Percentiles rank a stretch among this genome's conserved stretches.
These are phyloP conservation scores for Echites panduratus DNA, from an alignment of 257 asterid species.

Conservation along the genomic window DNA sequence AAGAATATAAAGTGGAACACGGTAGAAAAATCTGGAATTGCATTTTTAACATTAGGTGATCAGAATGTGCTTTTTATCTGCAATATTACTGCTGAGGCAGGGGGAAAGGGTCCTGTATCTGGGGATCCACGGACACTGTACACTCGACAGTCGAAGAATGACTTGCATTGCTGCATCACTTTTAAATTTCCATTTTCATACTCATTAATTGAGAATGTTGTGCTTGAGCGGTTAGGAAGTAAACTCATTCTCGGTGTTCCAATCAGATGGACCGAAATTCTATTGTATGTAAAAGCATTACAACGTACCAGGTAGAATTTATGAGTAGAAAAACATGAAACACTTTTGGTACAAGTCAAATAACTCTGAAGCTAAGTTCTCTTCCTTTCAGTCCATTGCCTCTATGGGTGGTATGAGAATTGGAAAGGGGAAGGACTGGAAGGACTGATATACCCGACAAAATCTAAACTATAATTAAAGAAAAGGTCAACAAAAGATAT, in stretches of 20 bases:
- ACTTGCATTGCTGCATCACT: too few relatives aligned
- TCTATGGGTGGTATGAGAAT: background rate
- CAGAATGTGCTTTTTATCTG: too few relatives aligned
- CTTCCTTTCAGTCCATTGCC: background rate
- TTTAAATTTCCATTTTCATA: background rate
- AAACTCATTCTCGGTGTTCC: background rate
- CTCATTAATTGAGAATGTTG: too few relatives aligned
- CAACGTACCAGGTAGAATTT: background rate
- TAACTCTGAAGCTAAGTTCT: background rate
- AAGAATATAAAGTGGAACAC: too few relatives aligned
- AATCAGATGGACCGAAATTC: background rate
- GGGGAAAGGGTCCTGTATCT: too few relatives aligned
- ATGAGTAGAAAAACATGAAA: background rate
- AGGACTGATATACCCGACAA: background rate
- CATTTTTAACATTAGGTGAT: too few relatives aligned
- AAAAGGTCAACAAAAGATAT: background rate
- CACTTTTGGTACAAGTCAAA: background rate
- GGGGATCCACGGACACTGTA: too few relatives aligned
- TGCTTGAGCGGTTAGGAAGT: too few relatives aligned
- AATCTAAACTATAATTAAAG: background rate
- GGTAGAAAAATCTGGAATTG: too few relatives aligned
- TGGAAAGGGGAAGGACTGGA: background rate
- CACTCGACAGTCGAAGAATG: too few relatives aligned
- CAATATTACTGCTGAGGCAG: too few relatives aligned
- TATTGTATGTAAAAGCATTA: background rate